A percentile compares a stretch with the other conserved stretches of the same genome.
Evolutionary conservation across 2,329 filamentous ascomycete genomes (phyloP).

Genomic region (Graphilbum fragrans): DNA sequence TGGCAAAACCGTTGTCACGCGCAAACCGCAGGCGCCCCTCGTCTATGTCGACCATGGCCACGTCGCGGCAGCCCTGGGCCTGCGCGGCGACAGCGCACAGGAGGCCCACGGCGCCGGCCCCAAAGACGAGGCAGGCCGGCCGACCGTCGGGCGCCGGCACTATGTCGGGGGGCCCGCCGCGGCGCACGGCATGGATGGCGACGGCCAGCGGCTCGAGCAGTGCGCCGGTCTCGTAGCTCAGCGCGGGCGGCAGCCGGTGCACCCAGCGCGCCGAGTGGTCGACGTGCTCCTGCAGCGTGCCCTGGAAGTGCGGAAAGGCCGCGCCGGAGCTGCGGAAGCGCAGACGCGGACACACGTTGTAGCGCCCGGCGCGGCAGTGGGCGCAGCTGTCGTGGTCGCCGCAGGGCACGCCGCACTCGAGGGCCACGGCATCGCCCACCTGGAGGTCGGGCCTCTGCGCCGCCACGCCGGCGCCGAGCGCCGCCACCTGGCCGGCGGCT

Average conservation of each 20-base stretch:
- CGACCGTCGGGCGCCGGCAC: constrained; percentile 11
- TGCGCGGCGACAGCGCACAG: constrained; percentile 45
- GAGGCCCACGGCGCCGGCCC: constrained; percentile 49
- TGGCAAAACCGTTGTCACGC: constrained; percentile 40
- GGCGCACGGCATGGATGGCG: constrained; percentile 41
- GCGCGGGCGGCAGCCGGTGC: constrained; percentile 27
- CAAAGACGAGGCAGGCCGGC: constrained; percentile 40
- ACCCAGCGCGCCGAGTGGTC: constrained; percentile 19
- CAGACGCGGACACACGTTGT: constrained; percentile 23
- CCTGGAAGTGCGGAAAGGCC: constrained; percentile 18
- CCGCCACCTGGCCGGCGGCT: constrained; percentile 47
- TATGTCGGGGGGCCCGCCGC: constrained; percentile 26
- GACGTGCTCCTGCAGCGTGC: constrained; percentile 18
- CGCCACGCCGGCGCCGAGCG: constrained; percentile 46
- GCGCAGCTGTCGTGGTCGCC: constrained; percentile 27
- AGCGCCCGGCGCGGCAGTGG: constrained; percentile 17
- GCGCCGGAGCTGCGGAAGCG: constrained; percentile 18
- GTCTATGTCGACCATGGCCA: constrained; percentile 45
- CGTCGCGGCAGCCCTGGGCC: constrained; percentile 14
- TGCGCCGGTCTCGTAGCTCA: constrained; percentile 40
- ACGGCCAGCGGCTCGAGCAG: constrained; percentile 47
- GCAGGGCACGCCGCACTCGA: constrained; percentile 54
- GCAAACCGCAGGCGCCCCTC: constrained; percentile 46
- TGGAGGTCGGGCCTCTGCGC: no score
- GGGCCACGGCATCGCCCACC: constrained; percentile 49